Percentiles rank a stretch among this genome's conserved stretches.
phyloP scores from a whole-genome alignment of 2,329 filamentous ascomycete species.

The Dryadomyces sulphureus region DNA sequence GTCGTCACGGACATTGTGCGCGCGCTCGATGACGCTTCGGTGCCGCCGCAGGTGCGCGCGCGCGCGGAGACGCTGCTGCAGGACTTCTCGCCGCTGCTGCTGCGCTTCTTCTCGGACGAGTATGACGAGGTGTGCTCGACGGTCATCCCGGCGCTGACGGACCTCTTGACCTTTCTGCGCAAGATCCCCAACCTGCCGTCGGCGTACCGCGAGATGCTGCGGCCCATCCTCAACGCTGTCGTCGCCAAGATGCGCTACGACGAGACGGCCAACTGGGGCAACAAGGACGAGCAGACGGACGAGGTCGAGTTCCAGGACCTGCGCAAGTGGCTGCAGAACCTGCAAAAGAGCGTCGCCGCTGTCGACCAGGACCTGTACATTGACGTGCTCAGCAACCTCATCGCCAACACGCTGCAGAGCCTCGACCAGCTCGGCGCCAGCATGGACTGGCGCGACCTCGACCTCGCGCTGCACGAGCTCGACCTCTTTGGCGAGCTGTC shows the following conservation, averaged over 20 bases:
- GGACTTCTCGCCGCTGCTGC: conserved; percentile 69
- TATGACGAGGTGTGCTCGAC: conserved; percentile 97
- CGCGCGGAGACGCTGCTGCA: conserved; percentile 73
- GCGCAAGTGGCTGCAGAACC: conserved; percentile 71
- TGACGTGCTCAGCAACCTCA: conserved; percentile 71
- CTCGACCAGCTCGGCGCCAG: conserved; percentile 57
- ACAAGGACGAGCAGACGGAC: conserved; percentile 87
- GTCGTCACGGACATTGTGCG: conserved; percentile 76
- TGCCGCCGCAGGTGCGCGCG: conserved; percentile 47
- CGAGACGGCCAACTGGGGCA: conserved; percentile 83
- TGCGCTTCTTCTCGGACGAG: conserved; percentile 94
- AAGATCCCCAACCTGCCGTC: conserved; percentile 60
- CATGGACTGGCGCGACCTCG: conserved; percentile 89
- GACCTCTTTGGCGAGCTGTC: conserved; percentile 89
- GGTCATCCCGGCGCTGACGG: conserved; percentile 83
- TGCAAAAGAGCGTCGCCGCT: conserved; percentile 85
- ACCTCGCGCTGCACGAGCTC: conserved; percentile 90
- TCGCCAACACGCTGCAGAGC: conserved; percentile 76
- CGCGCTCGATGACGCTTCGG: conserved; percentile 55
- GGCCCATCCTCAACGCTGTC: conserved; percentile 80
- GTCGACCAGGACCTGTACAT: conserved; percentile 83
- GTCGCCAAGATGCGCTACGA: conserved; percentile 96
- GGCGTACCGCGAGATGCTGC: conserved; percentile 68
- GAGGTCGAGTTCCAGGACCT: conserved; percentile 96
- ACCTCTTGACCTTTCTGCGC: conserved; percentile 79